Base-by-base conservation (phyloP, 2,329 filamentous ascomycete species). In the Epichloe festucae region DNA sequence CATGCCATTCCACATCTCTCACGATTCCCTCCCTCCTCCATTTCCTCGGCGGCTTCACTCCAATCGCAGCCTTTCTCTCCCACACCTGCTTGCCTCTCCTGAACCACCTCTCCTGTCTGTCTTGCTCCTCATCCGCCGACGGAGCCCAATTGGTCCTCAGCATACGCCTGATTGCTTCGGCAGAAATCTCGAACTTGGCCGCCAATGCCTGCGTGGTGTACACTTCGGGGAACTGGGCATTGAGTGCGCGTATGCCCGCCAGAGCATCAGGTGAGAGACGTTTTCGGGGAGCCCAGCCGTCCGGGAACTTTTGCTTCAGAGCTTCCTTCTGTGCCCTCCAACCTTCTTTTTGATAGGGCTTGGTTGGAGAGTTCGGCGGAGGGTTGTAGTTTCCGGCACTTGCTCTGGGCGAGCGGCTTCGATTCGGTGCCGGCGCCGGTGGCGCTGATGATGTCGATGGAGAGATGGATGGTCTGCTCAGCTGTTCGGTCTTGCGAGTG, bases 261-360 rank as follows among this genome's bases (percentile, higher is more conserved):
- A 96, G 73, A 1, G 90, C 89, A 66, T 97, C 91, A 0, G 93
- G 93, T 0, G 93, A 97, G 10, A 98, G 76, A 53, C 84, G 84
- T 67, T 95, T 96, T 47, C 79, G 77, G 34, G 93, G 91, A 31
- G 77, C 76, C 90, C 91, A 98, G 10, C 84, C 81, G 7, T 84
- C 78, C 2, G 81, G 81, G 57, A 96, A 93, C 62, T 97, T 98
- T 54, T 79, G 68, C 59, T 83, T 78, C 38, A 94, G 68, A 0
- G 82, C 85, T 2, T 71, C 71, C 65, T 95, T 96, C 58, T 96
- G 85, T 14, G 79, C 65, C 63, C 79, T 76, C 93, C 93, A 97
- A 3, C 61, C 54, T 56, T 82, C 77, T 23, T 44, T 49, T 19
- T 3, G 7, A 15, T 27, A 10, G 21, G 49, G 14, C 7, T 17